Evolutionary conservation across 441 rosid genomes (phyloP).

Genomic region (Populus hybrid): DNA sequence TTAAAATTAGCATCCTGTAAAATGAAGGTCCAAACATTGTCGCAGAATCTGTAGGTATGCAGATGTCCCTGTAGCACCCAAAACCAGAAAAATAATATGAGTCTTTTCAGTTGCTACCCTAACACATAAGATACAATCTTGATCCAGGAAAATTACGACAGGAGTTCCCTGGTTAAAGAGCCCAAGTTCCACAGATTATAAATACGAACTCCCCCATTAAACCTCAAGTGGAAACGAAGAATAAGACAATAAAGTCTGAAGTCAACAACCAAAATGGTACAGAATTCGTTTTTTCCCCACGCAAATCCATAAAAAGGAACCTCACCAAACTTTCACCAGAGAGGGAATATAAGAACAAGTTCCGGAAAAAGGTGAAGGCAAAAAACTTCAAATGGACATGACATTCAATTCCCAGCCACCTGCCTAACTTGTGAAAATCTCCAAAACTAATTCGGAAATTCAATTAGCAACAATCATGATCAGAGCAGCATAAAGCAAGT

Average conservation of each 20-base stretch:
- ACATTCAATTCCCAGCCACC: neutral
- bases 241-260: neutral
- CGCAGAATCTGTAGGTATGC: conserved; percentile 98
- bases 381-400: neutral
- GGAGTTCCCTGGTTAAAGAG: neutral
- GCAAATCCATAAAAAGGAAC: neutral
- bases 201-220: neutral
- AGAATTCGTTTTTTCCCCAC: neutral
- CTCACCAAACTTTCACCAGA: neutral
- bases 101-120: neutral
- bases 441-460: neutral
- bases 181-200: neutral
- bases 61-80: conserved; percentile 73
- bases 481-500: neutral
- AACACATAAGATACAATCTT: neutral
- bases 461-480: neutral
- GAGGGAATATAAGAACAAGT: neutral
- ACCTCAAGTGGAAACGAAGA: neutral
- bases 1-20: conserved; percentile 73
- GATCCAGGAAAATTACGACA: neutral
- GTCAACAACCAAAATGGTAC: neutral
- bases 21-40: conserved; percentile 98
- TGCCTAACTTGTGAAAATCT: neutral
- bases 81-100: neutral
- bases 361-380: neutral